A percentile compares a stretch with the other conserved stretches of the same genome.
phyloP scores from a whole-genome alignment of 768 basidiomycete genomes.

The Leccinum subgranulosum region DNA sequence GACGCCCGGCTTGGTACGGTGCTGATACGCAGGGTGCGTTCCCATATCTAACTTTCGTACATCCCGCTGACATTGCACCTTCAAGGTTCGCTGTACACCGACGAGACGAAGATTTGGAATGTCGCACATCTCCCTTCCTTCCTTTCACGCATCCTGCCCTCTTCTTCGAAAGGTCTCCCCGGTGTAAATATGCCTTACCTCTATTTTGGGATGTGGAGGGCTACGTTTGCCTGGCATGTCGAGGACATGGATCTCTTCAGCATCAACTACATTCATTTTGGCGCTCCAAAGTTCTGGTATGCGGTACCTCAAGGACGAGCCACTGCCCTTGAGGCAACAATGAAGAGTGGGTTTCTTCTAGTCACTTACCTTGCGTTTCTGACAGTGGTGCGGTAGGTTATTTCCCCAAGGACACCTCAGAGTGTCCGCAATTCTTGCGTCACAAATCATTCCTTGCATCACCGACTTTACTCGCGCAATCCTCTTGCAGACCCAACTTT shows the following conservation, averaged over 20 bases:
- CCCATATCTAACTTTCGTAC: neutral
- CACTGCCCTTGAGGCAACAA: conserved; percentile 77
- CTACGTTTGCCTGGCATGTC: conserved; percentile 98
- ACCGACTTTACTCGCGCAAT: conserved; percentile 75
- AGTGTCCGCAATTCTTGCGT: conserved; percentile 90
- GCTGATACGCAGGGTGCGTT: conserved; percentile 87
- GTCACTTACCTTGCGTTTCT: neutral
- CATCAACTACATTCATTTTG: conserved; percentile 99
- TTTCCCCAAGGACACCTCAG: conserved; percentile 82
- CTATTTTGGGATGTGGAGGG: conserved; percentile 99
- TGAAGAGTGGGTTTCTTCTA: conserved; percentile 62
- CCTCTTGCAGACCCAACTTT: conserved; percentile 77
- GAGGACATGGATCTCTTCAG: conserved; percentile 99
- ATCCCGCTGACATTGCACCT: neutral
- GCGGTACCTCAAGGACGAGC: conserved; percentile 88
- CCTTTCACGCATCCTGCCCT: conserved; percentile 73
- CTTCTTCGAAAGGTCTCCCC: conserved; percentile 68
- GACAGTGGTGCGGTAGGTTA: conserved; percentile 49
- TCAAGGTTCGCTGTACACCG: conserved; percentile 65
- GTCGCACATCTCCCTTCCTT: conserved; percentile 89
- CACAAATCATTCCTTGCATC: conserved; percentile 97
- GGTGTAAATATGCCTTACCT: conserved; percentile 98
- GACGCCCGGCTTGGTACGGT: conserved; percentile 95
- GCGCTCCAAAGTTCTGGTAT: conserved; percentile 97
- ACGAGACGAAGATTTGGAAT: conserved; percentile 84